Evolutionary conservation across 495 filamentous ascomycete genomes (phyloP), one percentile per base, ranked within the genome.

Genomic region (Neurospora pannonica): DNA sequence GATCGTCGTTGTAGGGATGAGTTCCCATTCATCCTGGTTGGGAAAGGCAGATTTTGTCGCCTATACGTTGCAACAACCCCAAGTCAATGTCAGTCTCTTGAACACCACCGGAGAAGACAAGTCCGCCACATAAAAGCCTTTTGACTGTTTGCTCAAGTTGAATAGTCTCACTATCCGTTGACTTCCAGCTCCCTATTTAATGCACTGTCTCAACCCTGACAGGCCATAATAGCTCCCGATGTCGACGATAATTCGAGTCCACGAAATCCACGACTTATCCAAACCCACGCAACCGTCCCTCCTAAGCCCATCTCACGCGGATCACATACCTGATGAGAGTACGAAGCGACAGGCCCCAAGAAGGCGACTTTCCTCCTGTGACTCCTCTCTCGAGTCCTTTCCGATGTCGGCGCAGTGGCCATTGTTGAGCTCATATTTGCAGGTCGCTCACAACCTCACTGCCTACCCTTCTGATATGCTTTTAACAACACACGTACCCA

Each of bases 271-370:
- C 11, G 48, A 31, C 5, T 31, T 4, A 7, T 17, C 24, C 24
- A 7, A 62, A 34, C 28, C 28, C 6, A 36, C 15, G 9, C 28
- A 17, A 34, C 54, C 15, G 28, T 17, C 54, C 15, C 15, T 67
- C 3, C 24, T 28, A 19, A 62, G 54, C 54, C 54, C 54, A 31
- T 31, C 6, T 62, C 13, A 62, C 6, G 54, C 5, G 40, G 38
- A 43, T 60, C 84, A 94, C 93, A 88, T 87, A 97, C 95, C 89
- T 98, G 95, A 82, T 98, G 95, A 11, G 96, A 95, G 82, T 97
- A 97, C 11, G 94, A 95, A 5, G 92, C 89, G 21, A 85, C 76
- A 13, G 95, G 95, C 21, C 95, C 95, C n/a, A 98, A 82, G 79
- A 92, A 98, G 42, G 92, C 91, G 34, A 97, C 92, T 11, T 74